Evolutionary conservation across 495 filamentous ascomycete genomes (phyloP).

Genomic region (Podospora conica): DNA sequence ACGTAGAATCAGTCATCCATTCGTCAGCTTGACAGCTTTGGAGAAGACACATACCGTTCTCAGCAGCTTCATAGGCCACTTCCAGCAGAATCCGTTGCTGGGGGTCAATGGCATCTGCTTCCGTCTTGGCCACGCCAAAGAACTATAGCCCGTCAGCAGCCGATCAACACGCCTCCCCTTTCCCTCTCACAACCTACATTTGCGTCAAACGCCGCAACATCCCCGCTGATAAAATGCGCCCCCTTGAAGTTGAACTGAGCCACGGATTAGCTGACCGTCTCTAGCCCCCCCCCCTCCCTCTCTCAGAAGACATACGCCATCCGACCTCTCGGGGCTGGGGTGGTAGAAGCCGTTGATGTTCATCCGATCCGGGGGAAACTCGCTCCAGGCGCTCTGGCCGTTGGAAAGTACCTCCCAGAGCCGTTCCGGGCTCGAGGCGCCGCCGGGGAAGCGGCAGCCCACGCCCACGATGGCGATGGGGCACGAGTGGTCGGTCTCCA

Average conservation of each 20-base stretch:
- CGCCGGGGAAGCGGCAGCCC: conserved; percentile 35
- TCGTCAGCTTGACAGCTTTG: conserved; percentile 22
- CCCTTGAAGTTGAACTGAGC: conserved; percentile 18
- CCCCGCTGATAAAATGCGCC: conserved; percentile 36
- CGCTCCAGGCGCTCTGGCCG: conserved; percentile 30
- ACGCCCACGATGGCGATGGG: conserved; percentile 34
- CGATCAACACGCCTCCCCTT: too few relatives aligned
- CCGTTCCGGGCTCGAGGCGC: conserved; percentile 16
- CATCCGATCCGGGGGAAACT: conserved; percentile 23
- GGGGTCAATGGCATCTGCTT: conserved; percentile 60
- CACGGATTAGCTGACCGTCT: conserved; percentile 31
- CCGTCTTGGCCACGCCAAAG: conserved; percentile 50
- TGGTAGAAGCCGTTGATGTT: conserved; percentile 31
- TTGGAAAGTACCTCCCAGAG: conserved; percentile 8
- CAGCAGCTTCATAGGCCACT: conserved; percentile 74
- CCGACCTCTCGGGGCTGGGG: conserved; percentile 20
- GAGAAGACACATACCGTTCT: conserved; percentile 42
- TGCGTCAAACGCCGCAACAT: conserved; percentile 44
- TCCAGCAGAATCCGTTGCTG: conserved; percentile 70
- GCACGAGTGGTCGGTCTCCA: not conserved
- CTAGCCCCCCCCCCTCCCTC: not conserved
- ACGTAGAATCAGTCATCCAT: conserved; percentile 42
- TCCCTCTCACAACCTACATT: not conserved
- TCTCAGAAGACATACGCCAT: conserved; percentile 3
- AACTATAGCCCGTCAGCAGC: conserved; percentile 30